Percentiles rank a stretch among this genome's conserved stretches.
These are phyloP conservation scores for Claviceps pazoutovae DNA, from an alignment of 2,329 filamentous ascomycete genomes.

Conservation along the genomic window DNA sequence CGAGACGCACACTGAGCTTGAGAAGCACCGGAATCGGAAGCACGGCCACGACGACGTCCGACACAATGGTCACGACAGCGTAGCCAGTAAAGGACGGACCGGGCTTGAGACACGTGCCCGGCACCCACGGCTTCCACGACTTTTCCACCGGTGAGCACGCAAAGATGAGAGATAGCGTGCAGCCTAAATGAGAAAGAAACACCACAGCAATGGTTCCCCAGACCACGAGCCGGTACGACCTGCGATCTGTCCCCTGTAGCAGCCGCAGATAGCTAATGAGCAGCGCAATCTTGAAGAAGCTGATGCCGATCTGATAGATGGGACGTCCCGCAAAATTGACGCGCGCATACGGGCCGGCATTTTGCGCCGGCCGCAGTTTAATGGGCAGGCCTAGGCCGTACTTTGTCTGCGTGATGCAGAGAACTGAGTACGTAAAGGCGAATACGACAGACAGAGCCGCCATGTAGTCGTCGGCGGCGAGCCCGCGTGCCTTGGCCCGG, in stretches of 20 bases:
- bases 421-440: conserved; percentile 32
- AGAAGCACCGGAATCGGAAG: conserved; percentile 36
- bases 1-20: conserved; percentile 30
- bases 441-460: conserved; percentile 27
- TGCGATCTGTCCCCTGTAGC: conserved; percentile 32
- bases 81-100: conserved; percentile 37
- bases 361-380: conserved; percentile 25
- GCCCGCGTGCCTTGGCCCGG: conserved; percentile 25
- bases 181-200: conserved; percentile 33
- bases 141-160: conserved; percentile 33
- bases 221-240: conserved; percentile 28
- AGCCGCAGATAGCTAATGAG: conserved; percentile 38
- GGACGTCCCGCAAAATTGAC: conserved; percentile 40
- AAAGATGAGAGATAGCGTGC: conserved; percentile 34
- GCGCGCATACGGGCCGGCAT: conserved; percentile 30
- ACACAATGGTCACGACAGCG: conserved; percentile 36
- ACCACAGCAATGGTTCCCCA: conserved; percentile 29
- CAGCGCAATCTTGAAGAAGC: conserved; percentile 41
- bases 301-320: conserved; percentile 40
- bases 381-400: conserved; percentile 38
- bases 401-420: conserved; percentile 38
- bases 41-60: conserved; percentile 34
- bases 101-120: conserved; percentile 30
- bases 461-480: conserved; percentile 34
- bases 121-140: conserved; percentile 29